phyloP scores from a whole-genome alignment of 2,329 filamentous ascomycete species.

The Diaporthe citriasiana region DNA sequence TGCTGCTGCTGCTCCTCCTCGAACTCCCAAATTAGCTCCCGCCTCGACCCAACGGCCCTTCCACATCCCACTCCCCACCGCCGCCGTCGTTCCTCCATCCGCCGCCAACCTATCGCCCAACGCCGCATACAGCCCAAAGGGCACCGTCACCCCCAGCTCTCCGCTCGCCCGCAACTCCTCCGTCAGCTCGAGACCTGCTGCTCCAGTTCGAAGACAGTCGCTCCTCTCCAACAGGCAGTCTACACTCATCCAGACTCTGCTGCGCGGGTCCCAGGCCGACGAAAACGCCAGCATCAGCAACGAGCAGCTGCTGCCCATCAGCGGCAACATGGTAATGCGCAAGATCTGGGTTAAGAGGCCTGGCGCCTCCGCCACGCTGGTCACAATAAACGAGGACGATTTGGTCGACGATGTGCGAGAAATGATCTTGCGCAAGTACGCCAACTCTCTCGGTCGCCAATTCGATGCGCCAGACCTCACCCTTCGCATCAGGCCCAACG shows the following conservation, averaged over 20 bases:
- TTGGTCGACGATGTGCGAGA: constrained; percentile 96
- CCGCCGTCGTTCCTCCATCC: constrained; percentile 36
- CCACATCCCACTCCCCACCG: constrained; percentile 38
- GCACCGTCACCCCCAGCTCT: constrained; percentile 43
- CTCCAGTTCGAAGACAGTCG: constrained; percentile 58
- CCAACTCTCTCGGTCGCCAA: constrained; percentile 88
- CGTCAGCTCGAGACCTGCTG: constrained; percentile 43
- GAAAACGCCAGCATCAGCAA: constrained; percentile 54
- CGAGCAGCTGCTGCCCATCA: constrained; percentile 56
- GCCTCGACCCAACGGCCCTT: constrained; percentile 27
- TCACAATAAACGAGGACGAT: constrained; percentile 88
- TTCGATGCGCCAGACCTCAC: constrained; percentile 94
- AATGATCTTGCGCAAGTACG: constrained; percentile 92
- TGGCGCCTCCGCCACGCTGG: constrained; percentile 86
- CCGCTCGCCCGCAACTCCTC: constrained; percentile 48
- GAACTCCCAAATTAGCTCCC: constrained; percentile 35
- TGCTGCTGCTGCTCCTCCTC: constrained; percentile 45
- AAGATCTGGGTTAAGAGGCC: constrained; percentile 97
- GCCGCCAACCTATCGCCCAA: constrained; percentile 43
- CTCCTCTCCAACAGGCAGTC: constrained; percentile 61
- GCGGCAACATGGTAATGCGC: constrained; percentile 72
- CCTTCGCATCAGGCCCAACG: constrained; percentile 81
- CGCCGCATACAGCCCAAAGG: constrained; percentile 43
- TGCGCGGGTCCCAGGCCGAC: constrained; percentile 59
- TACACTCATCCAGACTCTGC: constrained; percentile 65